Evolutionary conservation across 306 rosid genomes (phyloP).

Genomic region (Cicer chorassanicum): DNA sequence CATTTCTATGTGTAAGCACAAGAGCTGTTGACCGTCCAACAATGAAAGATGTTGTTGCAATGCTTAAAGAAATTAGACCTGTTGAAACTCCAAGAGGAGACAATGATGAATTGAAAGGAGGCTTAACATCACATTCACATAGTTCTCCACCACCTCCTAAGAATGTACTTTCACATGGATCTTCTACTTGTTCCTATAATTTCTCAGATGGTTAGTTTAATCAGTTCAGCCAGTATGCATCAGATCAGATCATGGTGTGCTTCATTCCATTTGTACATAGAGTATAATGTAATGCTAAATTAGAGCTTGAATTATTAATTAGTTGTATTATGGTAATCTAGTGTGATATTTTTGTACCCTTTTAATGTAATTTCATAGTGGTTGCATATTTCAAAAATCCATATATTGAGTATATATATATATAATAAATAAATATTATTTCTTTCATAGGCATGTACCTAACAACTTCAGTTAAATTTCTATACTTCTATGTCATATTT

Average conservation of each 20-base stretch:
- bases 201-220: constrained; percentile 80
- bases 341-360: constrained; percentile 20
- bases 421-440: constrained; percentile 35
- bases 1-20: constrained; percentile 70
- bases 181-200: constrained; percentile 72
- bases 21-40: constrained; percentile 69
- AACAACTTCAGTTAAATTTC: not conserved
- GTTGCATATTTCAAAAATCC: constrained; percentile 44
- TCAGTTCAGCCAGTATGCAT: constrained; percentile 38
- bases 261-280: constrained; percentile 48
- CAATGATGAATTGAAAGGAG: constrained; percentile 53
- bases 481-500: constrained; percentile 3
- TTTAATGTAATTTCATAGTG: constrained; percentile 37
- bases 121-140: constrained; percentile 34
- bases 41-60: constrained; percentile 90
- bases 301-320: constrained; percentile 39
- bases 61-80: constrained; percentile 87
- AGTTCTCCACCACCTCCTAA: constrained; percentile 61
- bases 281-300: constrained; percentile 43
- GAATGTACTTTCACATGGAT: constrained; percentile 60
- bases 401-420: constrained; percentile 39
- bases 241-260: constrained; percentile 11
- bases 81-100: constrained; percentile 55
- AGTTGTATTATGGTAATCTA: constrained; percentile 43
- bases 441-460: not conserved